phyloP scores from a whole-genome alignment of 352 stramenopile genomes.

The Lagenidium giganteum region DNA sequence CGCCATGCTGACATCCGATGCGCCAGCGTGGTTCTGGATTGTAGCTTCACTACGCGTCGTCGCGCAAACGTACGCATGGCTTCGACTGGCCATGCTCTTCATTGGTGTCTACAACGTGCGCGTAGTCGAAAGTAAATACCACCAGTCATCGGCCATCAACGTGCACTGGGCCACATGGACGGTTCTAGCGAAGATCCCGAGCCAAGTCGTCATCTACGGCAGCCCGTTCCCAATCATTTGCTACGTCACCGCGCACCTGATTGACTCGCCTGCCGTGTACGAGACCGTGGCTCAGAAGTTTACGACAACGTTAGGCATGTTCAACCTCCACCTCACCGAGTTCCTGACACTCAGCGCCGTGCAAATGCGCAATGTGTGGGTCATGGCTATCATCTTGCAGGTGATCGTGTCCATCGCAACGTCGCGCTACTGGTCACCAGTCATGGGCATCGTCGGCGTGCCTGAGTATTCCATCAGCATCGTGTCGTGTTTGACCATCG shows the following conservation, averaged over 20 bases:
- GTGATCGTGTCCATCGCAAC: not conserved
- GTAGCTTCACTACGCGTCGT: conserved; percentile 17
- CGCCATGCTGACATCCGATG: conserved; percentile 13
- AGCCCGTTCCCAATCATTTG: conserved; percentile 32
- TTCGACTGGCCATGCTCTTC: conserved; percentile 23
- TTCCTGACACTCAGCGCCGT: conserved; percentile 23
- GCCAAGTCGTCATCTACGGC: conserved; percentile 38
- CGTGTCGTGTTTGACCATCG: conserved; percentile 23
- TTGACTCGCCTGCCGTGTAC: conserved; percentile 33
- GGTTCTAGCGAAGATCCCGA: conserved; percentile 31
- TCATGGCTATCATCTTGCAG: conserved; percentile 23
- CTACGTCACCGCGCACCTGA: conserved; percentile 34
- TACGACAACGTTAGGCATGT: conserved; percentile 19
- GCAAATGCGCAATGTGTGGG: conserved; percentile 37
- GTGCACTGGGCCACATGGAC: too few species aligned
- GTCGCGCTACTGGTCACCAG: not conserved
- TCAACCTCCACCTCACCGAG: conserved; percentile 15
- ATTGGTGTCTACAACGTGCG: conserved; percentile 19
- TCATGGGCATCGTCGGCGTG: conserved; percentile 15
- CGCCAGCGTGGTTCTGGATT: conserved; percentile 24
- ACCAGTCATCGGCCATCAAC: too few species aligned
- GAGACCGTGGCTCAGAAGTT: conserved; percentile 24
- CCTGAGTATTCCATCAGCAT: conserved; percentile 28
- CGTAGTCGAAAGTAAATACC: conserved; percentile 1
- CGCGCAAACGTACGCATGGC: conserved; percentile 28